Conservation (phyloP, 2,329 filamentous ascomycete species). For the Colletotrichum euphorbiae region DNA sequence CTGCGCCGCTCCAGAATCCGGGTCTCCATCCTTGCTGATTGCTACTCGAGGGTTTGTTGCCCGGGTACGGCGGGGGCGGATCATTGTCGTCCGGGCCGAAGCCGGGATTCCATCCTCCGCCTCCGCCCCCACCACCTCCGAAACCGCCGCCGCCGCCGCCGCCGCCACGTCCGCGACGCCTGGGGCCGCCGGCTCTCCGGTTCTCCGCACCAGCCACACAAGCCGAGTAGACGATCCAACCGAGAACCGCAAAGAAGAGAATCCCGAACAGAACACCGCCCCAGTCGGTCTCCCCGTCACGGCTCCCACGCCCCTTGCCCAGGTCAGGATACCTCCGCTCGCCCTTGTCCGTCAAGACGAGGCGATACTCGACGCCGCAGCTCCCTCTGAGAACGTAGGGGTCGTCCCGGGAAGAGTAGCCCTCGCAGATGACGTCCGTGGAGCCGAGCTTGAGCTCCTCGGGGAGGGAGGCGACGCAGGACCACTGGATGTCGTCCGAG, state of each 20-base stretch:
- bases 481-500: constrained; percentile 88
- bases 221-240: constrained; percentile 72
- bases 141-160: constrained; percentile 55
- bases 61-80: constrained; percentile 66
- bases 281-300: constrained; percentile 48
- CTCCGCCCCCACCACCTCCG: constrained; percentile 57
- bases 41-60: constrained; percentile 52
- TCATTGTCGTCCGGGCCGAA: constrained; percentile 55
- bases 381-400: constrained; percentile 90
- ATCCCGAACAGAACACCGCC: constrained; percentile 64
- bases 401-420: constrained; percentile 81
- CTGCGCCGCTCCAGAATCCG: constrained; percentile 80
- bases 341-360: constrained; percentile 82
- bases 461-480: constrained; percentile 75
- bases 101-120: constrained; percentile 52
- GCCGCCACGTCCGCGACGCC: constrained; percentile 55
- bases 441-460: constrained; percentile 77
- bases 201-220: constrained; percentile 48
- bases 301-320: constrained; percentile 52
- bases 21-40: constrained; percentile 70
- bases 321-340: constrained; percentile 75
- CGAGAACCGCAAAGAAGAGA: constrained; percentile 69
- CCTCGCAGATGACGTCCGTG: constrained; percentile 94
- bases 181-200: constrained; percentile 46
- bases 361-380: constrained; percentile 90